Base-by-base conservation (phyloP, 2,329 filamentous ascomycete species). In the Nigrospora oryzae region DNA sequence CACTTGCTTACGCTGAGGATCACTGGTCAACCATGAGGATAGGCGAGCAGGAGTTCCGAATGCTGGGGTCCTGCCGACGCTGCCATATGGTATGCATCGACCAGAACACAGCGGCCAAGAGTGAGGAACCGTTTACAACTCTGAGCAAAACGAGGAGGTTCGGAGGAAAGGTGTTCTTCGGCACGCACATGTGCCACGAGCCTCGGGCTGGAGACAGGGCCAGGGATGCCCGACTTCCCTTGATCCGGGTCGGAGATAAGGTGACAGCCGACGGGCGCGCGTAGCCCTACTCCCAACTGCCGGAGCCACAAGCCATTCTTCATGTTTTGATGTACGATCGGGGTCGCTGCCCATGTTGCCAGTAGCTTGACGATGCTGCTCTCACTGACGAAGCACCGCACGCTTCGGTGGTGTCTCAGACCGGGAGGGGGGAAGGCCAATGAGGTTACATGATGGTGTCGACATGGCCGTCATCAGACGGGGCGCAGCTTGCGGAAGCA, bases 61-160 rank as follows among this genome's bases (percentile, higher is more conserved):
- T 94, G 56, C 67, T 97, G 5, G 91, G 90, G 1, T 79, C 86
- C 3, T 98, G 93, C 57, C 79, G 89, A 48, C 73, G 93, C 47
- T 98, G 93, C 55, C 89, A 95, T 62, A 97, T 98, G 90, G 84
- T 98, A 11, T 96, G 91, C 60, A 80, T 97, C 38, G 83, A 98
- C 57, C 93, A 96, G 62, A 71, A 81, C 39, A 95, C 84, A 12
- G 89, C 82, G 0, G 74, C 81, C 50, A 86, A 81, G 61, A 80
- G 82, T 51, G 81, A 89, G 50, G 93, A 97, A 62, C 93, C 93
- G 0, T 95, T 93, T 58, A 78, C 86, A 4, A 96, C 89, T 1
- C 67, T 98, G 47, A 84, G 86, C 2, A 95, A 94, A 69, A 95
- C 88, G 11, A 78, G 93, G 53, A 79, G 87, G 46, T 81, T 88